A percentile compares a stretch with the other conserved stretches of the same genome.
Conservation (phyloP, 176 grass and related monocot genomes). For the Lolium perenne region DNA sequence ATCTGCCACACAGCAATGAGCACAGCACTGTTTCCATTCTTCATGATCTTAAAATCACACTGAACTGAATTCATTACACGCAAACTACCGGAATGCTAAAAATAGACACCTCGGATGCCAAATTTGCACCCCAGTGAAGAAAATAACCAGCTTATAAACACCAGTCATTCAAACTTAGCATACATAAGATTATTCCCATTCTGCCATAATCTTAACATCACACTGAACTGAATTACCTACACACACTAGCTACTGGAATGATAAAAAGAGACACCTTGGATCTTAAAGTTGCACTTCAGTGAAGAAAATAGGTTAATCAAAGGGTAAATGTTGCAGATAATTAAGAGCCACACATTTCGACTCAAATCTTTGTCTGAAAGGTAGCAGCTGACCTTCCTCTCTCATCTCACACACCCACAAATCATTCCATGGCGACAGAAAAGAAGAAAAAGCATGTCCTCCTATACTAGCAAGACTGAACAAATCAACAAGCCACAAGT, state of each 20-base stretch:
- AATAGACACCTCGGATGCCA: neutral
- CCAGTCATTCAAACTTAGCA: no score
- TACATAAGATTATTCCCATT: no score
- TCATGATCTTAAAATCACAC: neutral
- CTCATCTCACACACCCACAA: neutral
- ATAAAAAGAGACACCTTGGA: neutral
- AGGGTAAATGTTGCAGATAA: neutral
- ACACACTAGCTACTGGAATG: neutral
- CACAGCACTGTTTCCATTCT: no score
- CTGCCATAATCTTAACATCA: neutral
- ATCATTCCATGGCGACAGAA: neutral
- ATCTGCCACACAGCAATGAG: neutral
- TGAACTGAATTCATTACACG: neutral
- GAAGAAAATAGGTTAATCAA: neutral
- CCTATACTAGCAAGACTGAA: neutral
- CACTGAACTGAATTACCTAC: neutral
- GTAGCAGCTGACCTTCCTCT: neutral
- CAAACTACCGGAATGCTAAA: neutral
- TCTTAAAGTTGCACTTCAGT: neutral
- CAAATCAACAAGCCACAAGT: neutral
- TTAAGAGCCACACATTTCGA: neutral
- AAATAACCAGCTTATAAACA: neutral
- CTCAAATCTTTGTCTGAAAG: neutral
- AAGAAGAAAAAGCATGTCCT: neutral
- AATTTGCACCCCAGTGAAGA: neutral